Conservation (phyloP, 2,329 filamentous ascomycete species). For the Curvularia hawaiiensis region DNA sequence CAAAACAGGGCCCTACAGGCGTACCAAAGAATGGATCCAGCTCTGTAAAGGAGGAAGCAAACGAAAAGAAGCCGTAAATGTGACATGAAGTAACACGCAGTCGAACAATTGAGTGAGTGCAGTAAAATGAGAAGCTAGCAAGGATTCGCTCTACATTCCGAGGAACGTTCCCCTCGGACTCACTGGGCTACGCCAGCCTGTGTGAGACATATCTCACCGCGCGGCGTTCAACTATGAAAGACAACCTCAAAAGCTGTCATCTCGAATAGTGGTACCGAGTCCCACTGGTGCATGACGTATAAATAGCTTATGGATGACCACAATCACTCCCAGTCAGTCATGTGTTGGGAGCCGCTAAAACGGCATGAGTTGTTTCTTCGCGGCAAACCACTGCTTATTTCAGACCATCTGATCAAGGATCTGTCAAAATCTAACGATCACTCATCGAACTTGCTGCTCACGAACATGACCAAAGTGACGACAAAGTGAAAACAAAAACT, state of each 20-base stretch:
- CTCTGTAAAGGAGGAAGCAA: constrained; percentile 5
- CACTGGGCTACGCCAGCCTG: not conserved
- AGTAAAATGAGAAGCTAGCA: not conserved
- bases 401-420: not conserved
- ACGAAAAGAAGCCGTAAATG: not conserved
- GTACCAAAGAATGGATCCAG: constrained; percentile 1
- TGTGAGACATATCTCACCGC: not conserved
- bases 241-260: not conserved
- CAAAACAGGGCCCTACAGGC: constrained; percentile 19
- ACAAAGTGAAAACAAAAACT: not conserved
- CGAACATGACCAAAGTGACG: not conserved
- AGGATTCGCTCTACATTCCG: not conserved
- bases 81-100: not conserved
- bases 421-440: not conserved
- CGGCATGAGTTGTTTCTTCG: not conserved
- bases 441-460: not conserved
- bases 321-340: not conserved
- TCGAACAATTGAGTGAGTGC: no score
- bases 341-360: not conserved
- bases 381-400: not conserved
- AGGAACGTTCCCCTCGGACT: not conserved
- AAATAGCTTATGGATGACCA: not conserved
- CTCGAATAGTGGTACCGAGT: not conserved
- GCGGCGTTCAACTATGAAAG: not conserved
- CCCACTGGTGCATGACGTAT: not conserved